Evolutionary conservation across 768 basidiomycete genomes (phyloP).

Genomic region (Pleurotus giganteus): DNA sequence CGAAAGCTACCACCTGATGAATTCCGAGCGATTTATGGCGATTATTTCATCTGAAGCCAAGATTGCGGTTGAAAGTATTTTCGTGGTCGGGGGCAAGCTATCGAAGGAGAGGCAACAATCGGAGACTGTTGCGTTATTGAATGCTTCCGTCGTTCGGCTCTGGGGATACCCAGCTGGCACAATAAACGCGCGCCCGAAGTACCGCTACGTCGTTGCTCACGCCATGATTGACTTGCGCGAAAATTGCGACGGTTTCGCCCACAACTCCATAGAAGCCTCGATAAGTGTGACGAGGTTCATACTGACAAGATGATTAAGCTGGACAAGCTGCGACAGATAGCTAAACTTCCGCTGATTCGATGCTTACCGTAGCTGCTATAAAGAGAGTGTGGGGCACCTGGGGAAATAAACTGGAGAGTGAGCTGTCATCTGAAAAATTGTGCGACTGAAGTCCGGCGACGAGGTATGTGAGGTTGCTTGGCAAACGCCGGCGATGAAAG

Average conservation of each 20-base stretch:
- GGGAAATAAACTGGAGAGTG: background rate
- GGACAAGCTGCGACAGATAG: background rate
- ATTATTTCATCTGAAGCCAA: background rate
- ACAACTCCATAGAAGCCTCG: no score
- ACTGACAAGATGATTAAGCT: background rate
- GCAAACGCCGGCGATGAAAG: background rate
- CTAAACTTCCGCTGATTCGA: background rate
- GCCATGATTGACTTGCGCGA: no score
- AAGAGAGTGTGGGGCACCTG: background rate
- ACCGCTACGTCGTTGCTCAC: no score
- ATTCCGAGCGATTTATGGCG: background rate
- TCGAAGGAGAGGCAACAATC: background rate
- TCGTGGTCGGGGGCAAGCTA: background rate
- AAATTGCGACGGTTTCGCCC: no score
- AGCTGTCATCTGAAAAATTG: background rate
- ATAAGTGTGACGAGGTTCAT: no score
- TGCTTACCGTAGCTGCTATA: background rate
- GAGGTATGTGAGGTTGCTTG: background rate
- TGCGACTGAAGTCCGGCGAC: background rate
- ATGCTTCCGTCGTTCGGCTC: background rate
- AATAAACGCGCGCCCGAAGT: background rate
- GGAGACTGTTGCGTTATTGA: background rate
- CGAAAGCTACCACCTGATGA: background rate
- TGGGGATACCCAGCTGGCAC: background rate
- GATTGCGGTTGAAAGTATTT: background rate